These are phyloP conservation scores for Microcera coccophila DNA, from an alignment of 2,329 filamentous ascomycete genomes.

Conservation along the genomic window DNA sequence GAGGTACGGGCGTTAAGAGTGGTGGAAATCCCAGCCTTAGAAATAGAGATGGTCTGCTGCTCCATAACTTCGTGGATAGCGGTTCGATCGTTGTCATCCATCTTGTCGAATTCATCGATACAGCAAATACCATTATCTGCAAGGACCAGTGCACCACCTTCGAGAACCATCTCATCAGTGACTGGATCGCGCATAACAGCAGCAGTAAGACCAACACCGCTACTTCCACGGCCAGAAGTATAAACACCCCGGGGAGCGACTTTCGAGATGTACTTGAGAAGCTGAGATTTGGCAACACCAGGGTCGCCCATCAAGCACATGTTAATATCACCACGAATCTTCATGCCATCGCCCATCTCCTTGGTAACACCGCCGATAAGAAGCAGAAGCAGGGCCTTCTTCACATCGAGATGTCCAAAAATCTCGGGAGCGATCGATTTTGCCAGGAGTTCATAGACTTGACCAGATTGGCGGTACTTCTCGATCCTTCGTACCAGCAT, in stretches of 20 bases:
- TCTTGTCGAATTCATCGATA: conserved; percentile 86
- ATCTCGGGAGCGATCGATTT: conserved; percentile 98
- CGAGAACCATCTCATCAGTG: conserved; percentile 79
- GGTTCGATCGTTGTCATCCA: conserved; percentile 79
- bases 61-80: conserved; percentile 88
- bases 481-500: conserved; percentile 79
- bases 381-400: conserved; percentile 93
- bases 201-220: conserved; percentile 76
- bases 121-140: conserved; percentile 83
- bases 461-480: conserved; percentile 76
- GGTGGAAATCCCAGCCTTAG: conserved; percentile 65
- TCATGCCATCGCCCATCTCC: conserved; percentile 96
- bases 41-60: conserved; percentile 81
- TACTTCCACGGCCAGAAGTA: conserved; percentile 76
- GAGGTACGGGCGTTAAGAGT: conserved; percentile 94
- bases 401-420: conserved; percentile 92
- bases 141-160: conserved; percentile 74
- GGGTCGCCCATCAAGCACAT: conserved; percentile 98
- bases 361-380: conserved; percentile 96
- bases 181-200: conserved; percentile 81
- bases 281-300: conserved; percentile 97
- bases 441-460: conserved; percentile 92
- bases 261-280: conserved; percentile 97
- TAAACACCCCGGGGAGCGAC: conserved; percentile 90
- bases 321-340: conserved; percentile 98